phyloP scores from a whole-genome alignment of 805 yeast genomes.

The Candida dajiaensis region DNA sequence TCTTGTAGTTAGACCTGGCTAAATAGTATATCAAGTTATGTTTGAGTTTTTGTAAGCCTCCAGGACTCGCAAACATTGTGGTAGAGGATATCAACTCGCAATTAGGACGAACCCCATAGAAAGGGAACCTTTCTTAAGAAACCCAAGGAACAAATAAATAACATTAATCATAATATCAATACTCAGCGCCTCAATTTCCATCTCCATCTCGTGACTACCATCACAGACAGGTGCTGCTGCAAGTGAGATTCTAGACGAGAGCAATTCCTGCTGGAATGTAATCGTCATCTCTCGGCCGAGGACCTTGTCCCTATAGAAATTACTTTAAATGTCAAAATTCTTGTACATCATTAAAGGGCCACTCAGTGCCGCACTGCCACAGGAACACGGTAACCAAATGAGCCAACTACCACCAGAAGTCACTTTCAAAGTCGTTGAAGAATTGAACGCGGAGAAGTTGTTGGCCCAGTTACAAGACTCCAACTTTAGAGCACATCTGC shows the following conservation, averaged over 20 bases:
- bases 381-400: neutral
- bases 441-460: neutral
- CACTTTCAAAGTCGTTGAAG: neutral
- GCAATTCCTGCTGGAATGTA: too few species aligned
- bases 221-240: slow-evolving; percentile 52
- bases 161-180: slow-evolving; percentile 51
- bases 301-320: too few species aligned
- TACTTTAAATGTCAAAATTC: slow-evolving; percentile 23
- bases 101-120: slow-evolving; percentile 49
- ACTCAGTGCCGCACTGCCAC: too few species aligned
- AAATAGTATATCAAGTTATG: too few species aligned
- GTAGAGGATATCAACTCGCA: too few species aligned
- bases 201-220: slow-evolving; percentile 27
- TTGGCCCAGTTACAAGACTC: neutral
- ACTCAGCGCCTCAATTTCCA: neutral
- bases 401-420: neutral
- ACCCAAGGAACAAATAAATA: slow-evolving; percentile 53
- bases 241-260: slow-evolving; percentile 48
- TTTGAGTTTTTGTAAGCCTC: too few species aligned
- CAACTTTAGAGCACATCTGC: neutral
- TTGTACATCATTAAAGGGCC: slow-evolving; percentile 35
- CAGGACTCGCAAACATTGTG: too few species aligned
- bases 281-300: too few species aligned
- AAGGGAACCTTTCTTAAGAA: slow-evolving; percentile 51
- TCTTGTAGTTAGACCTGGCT: neutral